Conservation (phyloP, 2,329 filamentous ascomycete genomes). For the Clarireedia sp. region DNA sequence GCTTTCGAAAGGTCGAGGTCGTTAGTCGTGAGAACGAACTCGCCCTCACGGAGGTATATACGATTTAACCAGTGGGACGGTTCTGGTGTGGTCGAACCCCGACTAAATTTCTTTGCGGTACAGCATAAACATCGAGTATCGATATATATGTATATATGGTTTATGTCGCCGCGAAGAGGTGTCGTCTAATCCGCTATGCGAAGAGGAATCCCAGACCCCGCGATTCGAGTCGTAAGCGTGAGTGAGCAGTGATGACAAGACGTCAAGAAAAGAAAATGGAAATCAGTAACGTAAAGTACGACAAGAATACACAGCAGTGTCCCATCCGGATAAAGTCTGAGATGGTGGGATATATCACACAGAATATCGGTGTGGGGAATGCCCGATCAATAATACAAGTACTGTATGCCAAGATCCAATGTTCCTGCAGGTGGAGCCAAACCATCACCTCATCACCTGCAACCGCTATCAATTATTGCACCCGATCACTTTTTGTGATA, state of each 20-base stretch:
- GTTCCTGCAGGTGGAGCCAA: conserved; percentile 26
- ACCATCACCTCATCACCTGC: conserved; percentile 28
- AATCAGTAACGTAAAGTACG: conserved; percentile 9
- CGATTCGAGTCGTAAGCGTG: conserved; percentile 24
- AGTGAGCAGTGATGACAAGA: background rate
- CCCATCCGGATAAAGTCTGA: conserved; percentile 17
- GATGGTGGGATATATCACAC: conserved; percentile 4
- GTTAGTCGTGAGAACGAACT: no score
- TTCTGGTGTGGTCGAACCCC: background rate
- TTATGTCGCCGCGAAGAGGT: background rate
- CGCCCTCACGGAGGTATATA: background rate
- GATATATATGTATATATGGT: background rate
- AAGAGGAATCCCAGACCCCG: conserved; percentile 34
- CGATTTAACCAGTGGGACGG: background rate
- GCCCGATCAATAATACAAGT: conserved; percentile 4
- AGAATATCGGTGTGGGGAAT: conserved; percentile 20
- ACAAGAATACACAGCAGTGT: conserved; percentile 12
- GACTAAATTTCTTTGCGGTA: background rate
- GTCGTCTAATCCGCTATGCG: conserved; percentile 1
- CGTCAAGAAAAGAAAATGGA: background rate
- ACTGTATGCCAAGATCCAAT: conserved; percentile 8
- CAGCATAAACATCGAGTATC: conserved; percentile 2
- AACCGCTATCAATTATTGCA: conserved; percentile 21
- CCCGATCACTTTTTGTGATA: conserved; percentile 15
- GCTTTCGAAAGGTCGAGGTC: background rate